Percentiles rank a stretch among this genome's conserved stretches.
phyloP scores from a whole-genome alignment of 345 rosid species.

The Adansonia digitata region DNA sequence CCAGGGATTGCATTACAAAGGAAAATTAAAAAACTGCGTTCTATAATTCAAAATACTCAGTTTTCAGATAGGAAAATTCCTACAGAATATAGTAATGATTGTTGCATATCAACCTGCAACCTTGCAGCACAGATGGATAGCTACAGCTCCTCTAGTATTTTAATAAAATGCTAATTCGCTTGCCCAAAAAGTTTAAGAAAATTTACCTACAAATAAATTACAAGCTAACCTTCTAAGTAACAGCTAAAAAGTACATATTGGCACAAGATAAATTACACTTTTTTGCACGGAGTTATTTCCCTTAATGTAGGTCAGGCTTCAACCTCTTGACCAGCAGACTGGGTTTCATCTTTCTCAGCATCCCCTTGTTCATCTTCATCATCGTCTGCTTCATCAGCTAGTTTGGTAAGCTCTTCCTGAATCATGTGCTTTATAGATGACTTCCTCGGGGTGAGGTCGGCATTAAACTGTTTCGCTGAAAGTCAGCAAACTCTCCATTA shows the following conservation, averaged over 20 bases:
- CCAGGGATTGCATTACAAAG: neutral
- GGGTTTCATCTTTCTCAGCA: constrained; percentile 34
- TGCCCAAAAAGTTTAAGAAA: constrained; percentile 11
- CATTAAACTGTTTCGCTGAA: constrained; percentile 45
- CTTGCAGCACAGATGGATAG: constrained; percentile 10
- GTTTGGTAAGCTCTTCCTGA: constrained; percentile 81
- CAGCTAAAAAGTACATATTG: constrained; percentile 12
- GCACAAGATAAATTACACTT: constrained; percentile 14
- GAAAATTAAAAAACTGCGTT: constrained; percentile 2
- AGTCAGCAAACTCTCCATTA: constrained; percentile 13
- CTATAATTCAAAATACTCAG: neutral
- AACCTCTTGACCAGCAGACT: constrained; percentile 36
- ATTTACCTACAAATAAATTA: constrained; percentile 12
- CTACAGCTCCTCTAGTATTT: constrained; percentile 18
- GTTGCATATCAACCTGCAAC: constrained; percentile 14
- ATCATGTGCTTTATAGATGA: constrained; percentile 68
- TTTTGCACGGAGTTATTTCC: neutral
- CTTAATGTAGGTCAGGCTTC: constrained; percentile 28
- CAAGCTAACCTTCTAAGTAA: constrained; percentile 21
- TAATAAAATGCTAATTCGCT: constrained; percentile 12
- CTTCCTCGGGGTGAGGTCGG: constrained; percentile 53
- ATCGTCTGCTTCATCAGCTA: constrained; percentile 70
- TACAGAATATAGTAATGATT: constrained; percentile 17
- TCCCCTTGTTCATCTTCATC: constrained; percentile 56
- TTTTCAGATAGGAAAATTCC: neutral